Percentiles rank a stretch among this genome's conserved stretches.
These are phyloP conservation scores for Trichoderma arundinaceum DNA, from an alignment of 2,329 filamentous ascomycete species.

Conservation along the genomic window DNA sequence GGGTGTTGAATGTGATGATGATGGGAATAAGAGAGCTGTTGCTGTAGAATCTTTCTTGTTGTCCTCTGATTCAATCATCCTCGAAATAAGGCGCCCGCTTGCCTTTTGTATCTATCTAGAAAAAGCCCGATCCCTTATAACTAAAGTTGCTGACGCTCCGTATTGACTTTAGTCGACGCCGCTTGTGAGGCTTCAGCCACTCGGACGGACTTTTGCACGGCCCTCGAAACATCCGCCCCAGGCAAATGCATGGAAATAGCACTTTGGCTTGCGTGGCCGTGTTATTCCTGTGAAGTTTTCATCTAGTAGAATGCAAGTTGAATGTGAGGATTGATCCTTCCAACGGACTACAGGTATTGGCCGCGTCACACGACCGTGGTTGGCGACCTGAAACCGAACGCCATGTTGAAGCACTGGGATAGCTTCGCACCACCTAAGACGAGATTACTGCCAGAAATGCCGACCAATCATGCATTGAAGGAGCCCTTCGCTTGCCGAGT, in stretches of 20 bases:
- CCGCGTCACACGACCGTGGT: no score
- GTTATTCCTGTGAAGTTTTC: neutral
- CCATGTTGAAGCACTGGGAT: no score
- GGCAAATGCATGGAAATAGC: slow-evolving; percentile 1
- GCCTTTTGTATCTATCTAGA: slow-evolving; percentile 3
- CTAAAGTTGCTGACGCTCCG: neutral
- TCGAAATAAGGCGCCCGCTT: neutral
- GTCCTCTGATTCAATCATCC: neutral
- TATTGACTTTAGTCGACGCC: neutral
- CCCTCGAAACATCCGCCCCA: neutral
- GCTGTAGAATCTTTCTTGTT: neutral
- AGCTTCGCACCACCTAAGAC: no score
- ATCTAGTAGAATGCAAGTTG: neutral
- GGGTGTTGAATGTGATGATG: neutral
- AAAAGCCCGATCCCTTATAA: neutral
- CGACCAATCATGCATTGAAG: no score
- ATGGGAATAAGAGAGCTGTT: neutral
- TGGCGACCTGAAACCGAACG: neutral
- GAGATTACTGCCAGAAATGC: no score
- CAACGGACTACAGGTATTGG: neutral
- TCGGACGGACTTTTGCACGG: slow-evolving; percentile 17
- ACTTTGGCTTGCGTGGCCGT: neutral
- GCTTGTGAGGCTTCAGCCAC: slow-evolving; percentile 11
- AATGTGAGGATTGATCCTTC: neutral
- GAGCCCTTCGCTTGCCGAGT: no score